These are phyloP conservation scores for Neohortaea acidophila DNA, from an alignment of 495 filamentous ascomycete genomes.

Conservation along the genomic window DNA sequence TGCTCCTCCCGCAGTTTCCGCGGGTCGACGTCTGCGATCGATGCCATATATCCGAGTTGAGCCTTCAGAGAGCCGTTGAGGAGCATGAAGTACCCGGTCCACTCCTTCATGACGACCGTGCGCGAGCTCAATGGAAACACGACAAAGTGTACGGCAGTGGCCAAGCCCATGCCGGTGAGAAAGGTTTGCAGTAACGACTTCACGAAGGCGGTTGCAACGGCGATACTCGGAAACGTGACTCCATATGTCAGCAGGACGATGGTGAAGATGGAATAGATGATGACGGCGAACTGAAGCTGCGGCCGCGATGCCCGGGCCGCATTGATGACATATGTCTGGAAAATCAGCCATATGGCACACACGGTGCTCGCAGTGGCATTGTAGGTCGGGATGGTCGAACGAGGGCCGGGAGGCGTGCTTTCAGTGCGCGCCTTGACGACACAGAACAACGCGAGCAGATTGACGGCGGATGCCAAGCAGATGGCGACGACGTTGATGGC, in stretches of 20 bases:
- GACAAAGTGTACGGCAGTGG: constrained; percentile 47
- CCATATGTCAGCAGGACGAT: constrained; percentile 39
- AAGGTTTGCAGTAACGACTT: constrained; percentile 41
- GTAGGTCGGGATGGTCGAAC: constrained; percentile 40
- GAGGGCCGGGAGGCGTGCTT: not conserved
- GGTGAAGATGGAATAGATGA: constrained; percentile 58
- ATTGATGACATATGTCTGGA: constrained; percentile 59
- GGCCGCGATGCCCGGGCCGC: constrained; percentile 51
- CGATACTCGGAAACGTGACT: constrained; percentile 40
- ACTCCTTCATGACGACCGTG: constrained; percentile 42
- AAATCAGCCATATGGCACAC: constrained; percentile 63
- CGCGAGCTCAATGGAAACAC: constrained; percentile 55
- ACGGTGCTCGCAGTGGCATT: constrained; percentile 68
- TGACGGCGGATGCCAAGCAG: constrained; percentile 46
- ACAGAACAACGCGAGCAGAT: constrained; percentile 52
- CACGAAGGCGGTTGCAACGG: constrained; percentile 36
- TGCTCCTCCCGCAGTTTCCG: not conserved
- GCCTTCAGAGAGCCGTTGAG: constrained; percentile 42
- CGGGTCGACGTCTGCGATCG: constrained; percentile 33
- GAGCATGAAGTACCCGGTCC: constrained; percentile 41
- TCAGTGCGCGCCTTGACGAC: constrained; percentile 46
- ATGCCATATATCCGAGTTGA: constrained; percentile 48
- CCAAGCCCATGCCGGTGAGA: constrained; percentile 50
- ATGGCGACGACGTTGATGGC: constrained; percentile 44
- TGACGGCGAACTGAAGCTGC: constrained; percentile 59